Evolutionary conservation across 345 rosid genomes (phyloP).

Genomic region (Mangifera indica): DNA sequence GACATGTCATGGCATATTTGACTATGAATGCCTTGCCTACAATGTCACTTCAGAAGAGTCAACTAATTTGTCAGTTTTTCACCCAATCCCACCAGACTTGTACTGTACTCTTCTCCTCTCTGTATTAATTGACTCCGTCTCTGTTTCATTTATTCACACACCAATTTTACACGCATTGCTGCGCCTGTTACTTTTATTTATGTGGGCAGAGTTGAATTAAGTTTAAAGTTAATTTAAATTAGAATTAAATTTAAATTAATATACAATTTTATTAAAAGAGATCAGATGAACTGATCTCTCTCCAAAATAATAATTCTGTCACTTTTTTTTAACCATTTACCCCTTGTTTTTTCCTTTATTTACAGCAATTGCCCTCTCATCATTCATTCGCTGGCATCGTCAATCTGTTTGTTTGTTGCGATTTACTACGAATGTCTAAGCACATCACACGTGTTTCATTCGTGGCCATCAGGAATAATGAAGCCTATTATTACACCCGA

Average conservation of each 20-base stretch:
- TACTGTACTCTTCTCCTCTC: slow-evolving; percentile 21
- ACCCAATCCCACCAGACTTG: slow-evolving; percentile 31
- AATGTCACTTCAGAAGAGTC: slow-evolving; percentile 27
- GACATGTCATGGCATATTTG: too few species aligned
- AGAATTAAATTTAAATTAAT: neutral
- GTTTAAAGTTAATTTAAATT: too few species aligned
- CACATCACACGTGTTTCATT: slow-evolving; percentile 10
- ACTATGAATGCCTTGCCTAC: too few species aligned
- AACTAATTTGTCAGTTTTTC: slow-evolving; percentile 45
- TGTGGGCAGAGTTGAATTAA: too few species aligned
- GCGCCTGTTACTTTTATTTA: too few species aligned
- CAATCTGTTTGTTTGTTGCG: neutral
- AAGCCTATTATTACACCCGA: too few species aligned
- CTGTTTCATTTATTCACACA: neutral
- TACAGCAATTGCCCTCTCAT: neutral
- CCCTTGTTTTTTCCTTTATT: slow-evolving; percentile 11
- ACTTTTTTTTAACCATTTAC: neutral
- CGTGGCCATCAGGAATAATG: neutral
- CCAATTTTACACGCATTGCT: neutral
- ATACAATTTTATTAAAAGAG: too few species aligned
- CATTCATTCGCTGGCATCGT: neutral
- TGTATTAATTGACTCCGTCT: slow-evolving; percentile 7
- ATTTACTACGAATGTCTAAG: neutral
- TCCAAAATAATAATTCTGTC: too few species aligned
- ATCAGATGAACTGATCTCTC: too few species aligned